A percentile compares a stretch with the other conserved stretches of the same genome.
Conservation (phyloP, 75 land plant species). For the Sequoia sempervirens region DNA sequence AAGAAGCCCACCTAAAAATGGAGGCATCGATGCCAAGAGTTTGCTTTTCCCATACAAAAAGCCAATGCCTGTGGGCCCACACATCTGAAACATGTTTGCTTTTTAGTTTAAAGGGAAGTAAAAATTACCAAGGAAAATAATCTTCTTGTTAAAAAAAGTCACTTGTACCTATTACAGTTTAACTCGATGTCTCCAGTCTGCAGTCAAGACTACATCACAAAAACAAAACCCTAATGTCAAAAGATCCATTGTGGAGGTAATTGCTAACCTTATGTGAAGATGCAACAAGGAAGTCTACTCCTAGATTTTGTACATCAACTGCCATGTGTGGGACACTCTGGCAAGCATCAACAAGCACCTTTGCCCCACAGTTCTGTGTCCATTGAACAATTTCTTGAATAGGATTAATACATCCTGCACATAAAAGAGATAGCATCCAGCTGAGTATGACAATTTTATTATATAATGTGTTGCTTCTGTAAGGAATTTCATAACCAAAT, state of each 20-base stretch:
- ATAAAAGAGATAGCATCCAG: background rate
- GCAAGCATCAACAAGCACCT: slow-evolving; percentile 94
- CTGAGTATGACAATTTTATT: background rate
- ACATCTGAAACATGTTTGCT: slow-evolving; percentile 79
- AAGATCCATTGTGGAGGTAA: background rate
- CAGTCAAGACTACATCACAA: background rate
- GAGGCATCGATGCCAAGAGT: slow-evolving; percentile 74
- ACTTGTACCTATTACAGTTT: background rate
- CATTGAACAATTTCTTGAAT: slow-evolving; percentile 58
- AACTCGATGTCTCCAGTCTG: background rate
- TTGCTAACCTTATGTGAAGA: slow-evolving; percentile 89
- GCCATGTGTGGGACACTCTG: slow-evolving; percentile 98
- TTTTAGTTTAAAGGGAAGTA: slow-evolving; percentile 6
- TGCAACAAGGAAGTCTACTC: slow-evolving; percentile 87
- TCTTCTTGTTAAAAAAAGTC: background rate
- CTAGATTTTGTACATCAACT: slow-evolving; percentile 81
- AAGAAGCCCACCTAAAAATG: slow-evolving; percentile 68
- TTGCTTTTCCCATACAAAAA: slow-evolving; percentile 75
- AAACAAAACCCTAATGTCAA: slow-evolving; percentile 4
- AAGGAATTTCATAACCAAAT: background rate
- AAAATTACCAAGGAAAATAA: background rate
- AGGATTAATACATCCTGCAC: slow-evolving; percentile 72
- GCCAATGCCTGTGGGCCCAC: slow-evolving; percentile 99
- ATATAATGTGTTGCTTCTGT: background rate
- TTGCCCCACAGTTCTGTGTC: slow-evolving; percentile 84